Percentiles rank a stretch among this genome's conserved stretches.
These are phyloP conservation scores for Lyophyllum decastes DNA, from an alignment of 768 basidiomycete genomes.

Conservation along the genomic window DNA sequence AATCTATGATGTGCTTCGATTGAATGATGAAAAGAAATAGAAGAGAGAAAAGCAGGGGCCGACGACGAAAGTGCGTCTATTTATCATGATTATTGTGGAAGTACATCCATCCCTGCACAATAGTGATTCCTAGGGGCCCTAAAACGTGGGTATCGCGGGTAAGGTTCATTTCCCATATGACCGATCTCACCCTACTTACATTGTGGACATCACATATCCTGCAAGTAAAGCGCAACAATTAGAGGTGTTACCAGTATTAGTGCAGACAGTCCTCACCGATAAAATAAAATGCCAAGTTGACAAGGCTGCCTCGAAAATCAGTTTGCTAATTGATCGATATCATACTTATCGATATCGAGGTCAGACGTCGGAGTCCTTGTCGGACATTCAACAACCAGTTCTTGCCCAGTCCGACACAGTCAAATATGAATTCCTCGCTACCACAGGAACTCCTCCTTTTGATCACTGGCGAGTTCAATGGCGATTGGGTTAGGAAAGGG, in stretches of 20 bases:
- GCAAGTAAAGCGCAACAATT: background rate
- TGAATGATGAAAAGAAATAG: too few species aligned
- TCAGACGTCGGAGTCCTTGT: too few species aligned
- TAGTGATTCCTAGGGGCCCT: slow-evolving; percentile 13
- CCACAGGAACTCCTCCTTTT: too few species aligned
- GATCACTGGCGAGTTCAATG: too few species aligned
- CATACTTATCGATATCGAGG: too few species aligned
- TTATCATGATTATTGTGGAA: slow-evolving; percentile 12
- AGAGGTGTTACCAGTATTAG: background rate
- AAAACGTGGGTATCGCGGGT: background rate
- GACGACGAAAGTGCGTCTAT: slow-evolving; percentile 13
- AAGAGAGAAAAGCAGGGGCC: background rate
- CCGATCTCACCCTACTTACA: background rate
- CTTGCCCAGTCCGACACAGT: too few species aligned
- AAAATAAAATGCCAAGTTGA: background rate
- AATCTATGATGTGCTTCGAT: background rate
- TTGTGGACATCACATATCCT: slow-evolving; percentile 12
- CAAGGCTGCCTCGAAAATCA: too few species aligned
- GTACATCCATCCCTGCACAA: slow-evolving; percentile 14
- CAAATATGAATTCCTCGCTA: too few species aligned
- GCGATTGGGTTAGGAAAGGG: too few species aligned
- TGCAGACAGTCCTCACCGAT: background rate
- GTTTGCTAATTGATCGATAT: too few species aligned
- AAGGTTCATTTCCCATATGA: background rate
- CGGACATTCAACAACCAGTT: too few species aligned